Conservation (phyloP, 1,284 basidiomycete genomes). For the Ganoderma resinaceum region DNA sequence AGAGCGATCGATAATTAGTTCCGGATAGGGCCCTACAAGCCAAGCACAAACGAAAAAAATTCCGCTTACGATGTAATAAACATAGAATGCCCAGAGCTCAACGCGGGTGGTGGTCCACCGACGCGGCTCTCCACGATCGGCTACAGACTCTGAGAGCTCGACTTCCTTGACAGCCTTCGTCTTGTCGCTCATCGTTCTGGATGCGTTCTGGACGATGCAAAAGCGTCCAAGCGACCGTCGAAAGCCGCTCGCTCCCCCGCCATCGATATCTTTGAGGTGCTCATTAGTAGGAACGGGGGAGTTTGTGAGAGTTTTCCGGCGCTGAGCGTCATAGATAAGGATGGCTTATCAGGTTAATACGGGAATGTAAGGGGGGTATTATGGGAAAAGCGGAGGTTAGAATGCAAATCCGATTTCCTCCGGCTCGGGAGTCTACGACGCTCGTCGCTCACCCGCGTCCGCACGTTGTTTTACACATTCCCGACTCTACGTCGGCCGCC, state of each 20-base stretch:
- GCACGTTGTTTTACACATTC: slow-evolving; percentile 29
- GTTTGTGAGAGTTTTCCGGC: slow-evolving; percentile 1
- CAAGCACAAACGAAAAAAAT: background rate
- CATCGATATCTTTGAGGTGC: slow-evolving; percentile 19
- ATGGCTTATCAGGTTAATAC: slow-evolving; percentile 3
- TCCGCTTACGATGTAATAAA: slow-evolving; percentile 63
- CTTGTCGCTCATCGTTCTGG: slow-evolving; percentile 27
- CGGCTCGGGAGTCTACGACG: slow-evolving; percentile 20
- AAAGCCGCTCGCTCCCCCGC: slow-evolving; percentile 4
- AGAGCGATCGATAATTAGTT: background rate
- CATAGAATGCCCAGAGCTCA: slow-evolving; percentile 76
- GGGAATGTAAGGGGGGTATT: background rate
- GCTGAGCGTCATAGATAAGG: slow-evolving; percentile 12
- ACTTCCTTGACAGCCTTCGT: slow-evolving; percentile 20
- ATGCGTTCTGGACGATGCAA: slow-evolving; percentile 9
- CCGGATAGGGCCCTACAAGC: background rate
- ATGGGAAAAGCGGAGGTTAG: slow-evolving; percentile 6
- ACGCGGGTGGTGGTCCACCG: slow-evolving; percentile 54
- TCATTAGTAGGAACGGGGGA: slow-evolving; percentile 9
- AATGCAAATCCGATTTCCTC: slow-evolving; percentile 30
- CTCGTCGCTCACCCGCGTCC: slow-evolving; percentile 21
- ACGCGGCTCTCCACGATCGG: slow-evolving; percentile 1
- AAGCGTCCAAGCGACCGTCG: background rate
- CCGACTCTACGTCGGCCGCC: slow-evolving; percentile 33
- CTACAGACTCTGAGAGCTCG: slow-evolving; percentile 9